Evolutionary conservation across 176 grass and related monocot species (phyloP).

Genomic region (Avena sativa): DNA sequence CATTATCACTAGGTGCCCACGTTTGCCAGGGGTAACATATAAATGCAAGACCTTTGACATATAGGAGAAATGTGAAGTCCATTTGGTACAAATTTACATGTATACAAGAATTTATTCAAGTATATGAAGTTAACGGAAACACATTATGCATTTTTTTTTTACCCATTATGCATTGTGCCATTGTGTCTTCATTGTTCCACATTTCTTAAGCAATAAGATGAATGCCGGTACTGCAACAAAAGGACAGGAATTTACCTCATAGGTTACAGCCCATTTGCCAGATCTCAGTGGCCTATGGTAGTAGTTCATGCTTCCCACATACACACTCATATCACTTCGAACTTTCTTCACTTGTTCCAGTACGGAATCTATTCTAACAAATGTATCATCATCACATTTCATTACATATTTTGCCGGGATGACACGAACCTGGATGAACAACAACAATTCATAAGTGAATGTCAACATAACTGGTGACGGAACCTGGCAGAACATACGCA

Average conservation of each 20-base stretch:
- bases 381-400: conserved; percentile 98
- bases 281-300: conserved; percentile 82
- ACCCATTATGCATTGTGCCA: not conserved
- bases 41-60: not conserved
- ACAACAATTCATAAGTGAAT: conserved; percentile 27
- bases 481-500: conserved; percentile 10
- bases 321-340: conserved; percentile 66
- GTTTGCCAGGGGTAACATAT: not conserved
- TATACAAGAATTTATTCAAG: not conserved
- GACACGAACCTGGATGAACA: conserved; percentile 65
- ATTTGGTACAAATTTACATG: not conserved
- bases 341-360: conserved; percentile 80
- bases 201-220: not conserved
- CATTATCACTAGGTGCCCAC: not conserved
- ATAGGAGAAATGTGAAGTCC: not conserved
- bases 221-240: not conserved
- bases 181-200: not conserved
- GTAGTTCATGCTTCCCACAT: conserved; percentile 96
- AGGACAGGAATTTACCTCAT: conserved; percentile 68
- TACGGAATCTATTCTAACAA: conserved; percentile 81
- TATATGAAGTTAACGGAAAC: not conserved
- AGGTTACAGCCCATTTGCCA: conserved; percentile 98
- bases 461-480: not conserved
- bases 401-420: conserved; percentile 87
- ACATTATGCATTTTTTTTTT: no score